Evolutionary conservation across 306 rosid genomes (phyloP), one percentile per base, ranked within the genome.

Genomic region (Dryas alaskensis): DNA sequence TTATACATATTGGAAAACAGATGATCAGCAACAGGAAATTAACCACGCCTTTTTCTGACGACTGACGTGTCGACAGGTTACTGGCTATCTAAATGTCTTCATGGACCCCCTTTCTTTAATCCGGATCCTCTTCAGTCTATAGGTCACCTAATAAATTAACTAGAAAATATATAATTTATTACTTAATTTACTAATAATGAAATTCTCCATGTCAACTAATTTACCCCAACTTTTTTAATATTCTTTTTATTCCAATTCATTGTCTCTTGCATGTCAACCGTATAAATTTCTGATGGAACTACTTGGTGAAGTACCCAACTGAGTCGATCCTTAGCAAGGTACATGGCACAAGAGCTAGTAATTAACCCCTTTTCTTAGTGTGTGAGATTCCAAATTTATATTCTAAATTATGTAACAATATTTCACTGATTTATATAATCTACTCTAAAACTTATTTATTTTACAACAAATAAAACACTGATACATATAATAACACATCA

Each of bases 1-100:
- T 31, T 63, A 44, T 27, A 45, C 74, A 67, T 70, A 16, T 73
- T 73, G 72, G 63, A 73, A 61, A 76, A 77, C 62, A 75, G 78
- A 61, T 62, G 69, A 31, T 31, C 37, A 49, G 70, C 72, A 44
- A 43, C 42, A 40, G 51, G 42, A 67, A 77, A 54, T 53, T 55
- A 75, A 44, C 25, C 54, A 2, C 8, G 10, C 42, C 39, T 68
- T 52, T 49, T 61, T 73, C 70, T 67, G 58, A 70, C 67, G 43
- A n/a, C 13, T 58, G 3, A 22, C 25, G 65, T 70, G 65, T 55
- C 65, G 8, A 22, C 65, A 27, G 0, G 13, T 70, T 42, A 70
- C 44, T 14, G 75, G 55, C 31, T 46, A 46, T 13, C 54, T 7
- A 57, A 57, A 71, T 70, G 12, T 19, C 62, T 51, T 37, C n/a